Evolutionary conservation across 1,284 basidiomycete species (phyloP).

Genomic region (Prillingera fragicola): DNA sequence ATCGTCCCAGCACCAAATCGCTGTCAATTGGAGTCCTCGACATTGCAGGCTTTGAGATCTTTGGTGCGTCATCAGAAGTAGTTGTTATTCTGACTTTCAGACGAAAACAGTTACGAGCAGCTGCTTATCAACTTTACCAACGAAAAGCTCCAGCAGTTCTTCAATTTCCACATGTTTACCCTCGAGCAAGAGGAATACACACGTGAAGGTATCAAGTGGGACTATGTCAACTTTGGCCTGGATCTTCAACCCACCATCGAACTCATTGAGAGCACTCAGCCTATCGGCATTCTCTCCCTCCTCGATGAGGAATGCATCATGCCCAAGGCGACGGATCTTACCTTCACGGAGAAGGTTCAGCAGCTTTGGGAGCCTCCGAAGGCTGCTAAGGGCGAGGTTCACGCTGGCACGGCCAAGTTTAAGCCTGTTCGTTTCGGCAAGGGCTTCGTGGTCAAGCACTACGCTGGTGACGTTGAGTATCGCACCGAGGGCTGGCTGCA

Average conservation of each 20-base stretch:
- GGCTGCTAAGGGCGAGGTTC: constrained; percentile 35
- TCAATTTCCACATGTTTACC: constrained; percentile 99
- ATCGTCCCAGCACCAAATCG: constrained; percentile 84
- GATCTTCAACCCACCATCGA: constrained; percentile 98
- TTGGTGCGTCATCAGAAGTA: constrained; percentile 36
- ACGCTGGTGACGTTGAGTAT: constrained; percentile 96
- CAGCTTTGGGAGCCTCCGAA: constrained; percentile 40
- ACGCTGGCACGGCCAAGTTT: constrained; percentile 77
- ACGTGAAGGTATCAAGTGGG: constrained; percentile 95
- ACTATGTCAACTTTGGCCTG: constrained; percentile 96
- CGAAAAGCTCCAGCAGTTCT: constrained; percentile 90
- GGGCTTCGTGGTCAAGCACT: constrained; percentile 94
- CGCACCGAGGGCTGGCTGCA: constrained; percentile 94
- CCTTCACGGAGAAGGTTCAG: constrained; percentile 85
- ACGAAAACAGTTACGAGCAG: constrained; percentile 87
- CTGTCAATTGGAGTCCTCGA: constrained; percentile 94
- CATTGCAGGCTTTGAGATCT: constrained; percentile 98
- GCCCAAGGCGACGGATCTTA: constrained; percentile 93
- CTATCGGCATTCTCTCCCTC: constrained; percentile 86
- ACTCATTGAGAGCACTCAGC: constrained; percentile 70
- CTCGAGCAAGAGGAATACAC: constrained; percentile 99
- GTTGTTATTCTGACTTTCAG: constrained; percentile 12
- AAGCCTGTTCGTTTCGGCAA: constrained; percentile 81
- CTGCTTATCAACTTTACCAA: constrained; percentile 99
- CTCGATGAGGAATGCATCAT: constrained; percentile 99